Evolutionary conservation across 2,329 filamentous ascomycete species (phyloP), one percentile per base, ranked within the genome.

Genomic region (Rhynchosporium graminicola): DNA sequence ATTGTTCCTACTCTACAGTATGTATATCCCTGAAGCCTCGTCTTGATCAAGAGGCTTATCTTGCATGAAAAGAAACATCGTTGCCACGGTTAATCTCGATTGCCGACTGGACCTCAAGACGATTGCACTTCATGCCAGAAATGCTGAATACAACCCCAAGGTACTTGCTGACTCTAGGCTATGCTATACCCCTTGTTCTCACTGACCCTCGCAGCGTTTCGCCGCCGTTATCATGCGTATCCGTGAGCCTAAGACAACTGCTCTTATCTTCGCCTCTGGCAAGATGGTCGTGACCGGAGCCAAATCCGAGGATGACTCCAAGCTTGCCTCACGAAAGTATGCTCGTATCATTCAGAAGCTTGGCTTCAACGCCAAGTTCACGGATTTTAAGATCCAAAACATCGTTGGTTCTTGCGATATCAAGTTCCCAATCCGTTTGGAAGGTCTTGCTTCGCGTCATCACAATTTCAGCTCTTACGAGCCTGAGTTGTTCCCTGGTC

Each of bases 401-500:
- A 98, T 99, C 68, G 95, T 99, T 69, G 95, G 95, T 68, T 97
- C 92, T 64, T 98, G 94, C 78, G 95, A 99, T 76, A 97, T 99
- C 84, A 97, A 97, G 83, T 99, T 99, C 80, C 95, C 95, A 59
- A 97, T 99, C 72, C 92, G 95, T 70, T 84, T 99, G 63, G 95
- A 98, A 77, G 95, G 95, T 79, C 82, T 99, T 76, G 95, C 95
- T 15, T 95, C 90, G 70, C 92, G 93, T 79, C 95, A 99, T 84
- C 94, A 98, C 83, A 97, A 97, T 81, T 99, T 98, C 87, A 96
- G 91, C 79, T 97, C 93, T 62, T 99, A 99, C 78, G 95, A 99
- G 79, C 95, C 95, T 70, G 95, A 99, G 76, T 79, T 99, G 77
- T 99, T 98, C 85, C 95, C 95, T 74, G 95, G 95, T 86, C 88